A percentile compares a stretch with the other conserved stretches of the same genome.
These are phyloP conservation scores for Cadophora sp. DNA, from an alignment of 2,329 filamentous ascomycete species.

Conservation along the genomic window DNA sequence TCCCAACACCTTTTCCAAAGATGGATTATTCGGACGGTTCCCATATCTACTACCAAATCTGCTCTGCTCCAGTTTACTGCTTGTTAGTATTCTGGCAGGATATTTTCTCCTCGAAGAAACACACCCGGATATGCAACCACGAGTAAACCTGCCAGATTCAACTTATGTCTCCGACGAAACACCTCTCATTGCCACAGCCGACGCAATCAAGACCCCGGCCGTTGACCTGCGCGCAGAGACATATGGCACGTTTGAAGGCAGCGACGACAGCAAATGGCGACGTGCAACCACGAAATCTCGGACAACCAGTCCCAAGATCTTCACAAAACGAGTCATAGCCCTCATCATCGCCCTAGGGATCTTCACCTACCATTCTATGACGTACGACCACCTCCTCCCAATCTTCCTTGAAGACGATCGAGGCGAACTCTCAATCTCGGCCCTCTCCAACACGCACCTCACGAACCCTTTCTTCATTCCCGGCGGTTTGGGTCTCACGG, in stretches of 20 bases:
- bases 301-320: constrained; percentile 51
- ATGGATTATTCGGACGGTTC: constrained; percentile 76
- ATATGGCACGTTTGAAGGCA: constrained; percentile 72
- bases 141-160: constrained; percentile 53
- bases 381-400: constrained; percentile 87
- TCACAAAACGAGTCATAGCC: constrained; percentile 72
- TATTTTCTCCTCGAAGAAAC: constrained; percentile 86
- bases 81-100: constrained; percentile 81
- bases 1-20: constrained; percentile 70
- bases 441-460: constrained; percentile 26
- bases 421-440: constrained; percentile 44
- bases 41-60: constrained; percentile 92
- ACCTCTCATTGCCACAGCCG: constrained; percentile 76
- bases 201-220: constrained; percentile 74
- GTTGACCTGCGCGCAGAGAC: constrained; percentile 79
- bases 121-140: constrained; percentile 79
- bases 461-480: constrained; percentile 60
- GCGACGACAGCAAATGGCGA: constrained; percentile 43
- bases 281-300: constrained; percentile 39
- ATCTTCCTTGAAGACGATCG: constrained; percentile 89
- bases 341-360: constrained; percentile 84
- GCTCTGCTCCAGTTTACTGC: constrained; percentile 76
- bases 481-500: constrained; percentile 67
- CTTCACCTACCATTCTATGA: constrained; percentile 96
- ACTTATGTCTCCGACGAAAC: constrained; percentile 62